These are phyloP conservation scores for Chaetomium fimeti DNA, from an alignment of 495 filamentous ascomycete genomes.

Conservation along the genomic window DNA sequence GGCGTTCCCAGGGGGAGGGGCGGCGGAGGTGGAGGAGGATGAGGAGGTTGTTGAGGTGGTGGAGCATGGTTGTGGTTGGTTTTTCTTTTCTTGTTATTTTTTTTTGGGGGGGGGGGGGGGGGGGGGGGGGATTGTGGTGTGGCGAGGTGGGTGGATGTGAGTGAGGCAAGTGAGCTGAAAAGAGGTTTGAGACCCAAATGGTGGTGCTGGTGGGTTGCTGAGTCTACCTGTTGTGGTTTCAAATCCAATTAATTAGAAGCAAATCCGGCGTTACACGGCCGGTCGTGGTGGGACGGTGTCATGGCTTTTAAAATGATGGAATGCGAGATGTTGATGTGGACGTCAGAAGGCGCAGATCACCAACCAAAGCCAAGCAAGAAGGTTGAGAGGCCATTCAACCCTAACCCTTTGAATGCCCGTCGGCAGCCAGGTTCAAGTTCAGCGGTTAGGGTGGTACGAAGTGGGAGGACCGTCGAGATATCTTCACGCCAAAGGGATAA, in stretches of 20 bases:
- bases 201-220: background rate
- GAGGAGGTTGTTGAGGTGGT: constrained; percentile 26
- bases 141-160: background rate
- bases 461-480: too few relatives aligned
- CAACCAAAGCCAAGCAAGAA: background rate
- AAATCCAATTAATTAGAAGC: too few relatives aligned
- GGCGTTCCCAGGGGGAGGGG: constrained; percentile 48
- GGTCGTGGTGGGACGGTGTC: background rate
- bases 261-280: background rate
- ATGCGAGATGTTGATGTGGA: background rate
- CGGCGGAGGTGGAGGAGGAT: constrained; percentile 41
- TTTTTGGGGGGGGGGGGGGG: background rate
- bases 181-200: background rate
- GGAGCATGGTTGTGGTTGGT: background rate
- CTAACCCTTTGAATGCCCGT: background rate
- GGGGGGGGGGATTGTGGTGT: background rate
- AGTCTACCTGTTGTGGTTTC: too few relatives aligned
- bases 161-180: background rate
- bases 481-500: too few relatives aligned
- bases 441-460: too few relatives aligned
- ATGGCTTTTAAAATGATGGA: too few relatives aligned
- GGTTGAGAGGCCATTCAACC: background rate
- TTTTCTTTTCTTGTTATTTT: too few relatives aligned
- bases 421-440: too few relatives aligned
- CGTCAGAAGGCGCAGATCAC: background rate